Evolutionary conservation across 2,329 filamentous ascomycete genomes (phyloP), one percentile per base, ranked within the genome.

Genomic region (Neopestalotiopsis sp.): DNA sequence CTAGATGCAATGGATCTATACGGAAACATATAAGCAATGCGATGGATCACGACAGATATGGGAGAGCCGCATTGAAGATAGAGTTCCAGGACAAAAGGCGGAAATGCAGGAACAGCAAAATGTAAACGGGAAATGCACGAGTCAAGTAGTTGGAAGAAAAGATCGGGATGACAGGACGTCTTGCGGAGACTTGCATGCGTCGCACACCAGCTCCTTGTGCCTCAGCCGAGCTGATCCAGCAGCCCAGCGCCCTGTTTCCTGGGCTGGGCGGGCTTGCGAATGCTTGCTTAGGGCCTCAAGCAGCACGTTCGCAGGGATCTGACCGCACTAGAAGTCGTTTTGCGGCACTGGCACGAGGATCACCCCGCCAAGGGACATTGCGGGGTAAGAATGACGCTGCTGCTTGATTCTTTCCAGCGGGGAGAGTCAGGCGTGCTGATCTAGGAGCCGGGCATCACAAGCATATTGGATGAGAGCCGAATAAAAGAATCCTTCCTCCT

Each of bases 331-430:
- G 24, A 62, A 12, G 40, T 10, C 28, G 34, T 38, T 38, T 34
- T 52, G 30, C 14, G 20, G 61, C 61, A 49, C 61, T 34, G 20
- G 61, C 61, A 49, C 61, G 42, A 49, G 61, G 61, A 20, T 32
- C 45, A 52, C 61, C 61, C 61, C 61, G 38, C 38, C 61, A 45
- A 64, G 40, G 61, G 38, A 32, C 40, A 28, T 64, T 64, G 61
- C 61, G 61, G 61, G 61, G 61, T 64, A 64, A 38, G 61, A 64
- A 64, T 24, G 38, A 64, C 42, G 14, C 59, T 20, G 59, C 24
- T 38, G 13, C 59, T 61, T 12, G 17, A 59, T 10, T 34, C n/a
- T 30, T 30, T 38, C 7, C 28, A 20, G 28, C 12, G 30, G 17
- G 14, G 57, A 59, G 24, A 30, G 24, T 30, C 57, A 30, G 59